A percentile compares a stretch with the other conserved stretches of the same genome.
Evolutionary conservation across 139 green algal species (phyloP).

Genomic region (Volvox reticuliferus): DNA sequence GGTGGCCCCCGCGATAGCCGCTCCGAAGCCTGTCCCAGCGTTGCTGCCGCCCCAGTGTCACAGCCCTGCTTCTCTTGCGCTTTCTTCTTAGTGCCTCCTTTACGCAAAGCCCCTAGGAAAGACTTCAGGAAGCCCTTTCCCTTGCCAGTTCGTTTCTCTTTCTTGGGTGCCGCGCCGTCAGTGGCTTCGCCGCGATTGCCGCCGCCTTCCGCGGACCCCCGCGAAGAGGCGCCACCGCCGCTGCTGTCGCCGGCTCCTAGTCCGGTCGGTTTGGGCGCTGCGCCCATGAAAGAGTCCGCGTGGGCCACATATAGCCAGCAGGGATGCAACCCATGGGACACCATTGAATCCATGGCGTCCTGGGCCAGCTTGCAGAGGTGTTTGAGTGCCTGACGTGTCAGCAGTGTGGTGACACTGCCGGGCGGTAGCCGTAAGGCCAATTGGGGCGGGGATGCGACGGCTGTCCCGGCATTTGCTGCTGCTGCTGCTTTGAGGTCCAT

Average conservation of each 20-base stretch:
- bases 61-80: neutral
- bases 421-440: neutral
- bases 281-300: slow-evolving; percentile 41
- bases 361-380: slow-evolving; percentile 7
- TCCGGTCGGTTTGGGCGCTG: neutral
- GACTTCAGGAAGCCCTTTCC: neutral
- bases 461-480: neutral
- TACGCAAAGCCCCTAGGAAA: neutral
- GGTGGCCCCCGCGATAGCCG: neutral
- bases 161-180: neutral
- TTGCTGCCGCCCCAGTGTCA: neutral
- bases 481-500: neutral
- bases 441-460: neutral
- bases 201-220: neutral
- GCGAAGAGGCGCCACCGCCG: neutral
- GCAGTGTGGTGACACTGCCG: neutral
- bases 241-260: neutral
- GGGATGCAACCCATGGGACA: neutral
- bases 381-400: slow-evolving; percentile 27
- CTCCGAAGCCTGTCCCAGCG: no score
- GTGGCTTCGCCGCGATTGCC: neutral
- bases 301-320: slow-evolving; percentile 29
- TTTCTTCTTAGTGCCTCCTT: neutral
- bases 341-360: neutral
- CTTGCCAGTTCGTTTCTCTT: neutral